Percentiles rank a stretch among this genome's conserved stretches.
phyloP scores from a whole-genome alignment of 495 filamentous ascomycete genomes.

The Aspergillus wentii region DNA sequence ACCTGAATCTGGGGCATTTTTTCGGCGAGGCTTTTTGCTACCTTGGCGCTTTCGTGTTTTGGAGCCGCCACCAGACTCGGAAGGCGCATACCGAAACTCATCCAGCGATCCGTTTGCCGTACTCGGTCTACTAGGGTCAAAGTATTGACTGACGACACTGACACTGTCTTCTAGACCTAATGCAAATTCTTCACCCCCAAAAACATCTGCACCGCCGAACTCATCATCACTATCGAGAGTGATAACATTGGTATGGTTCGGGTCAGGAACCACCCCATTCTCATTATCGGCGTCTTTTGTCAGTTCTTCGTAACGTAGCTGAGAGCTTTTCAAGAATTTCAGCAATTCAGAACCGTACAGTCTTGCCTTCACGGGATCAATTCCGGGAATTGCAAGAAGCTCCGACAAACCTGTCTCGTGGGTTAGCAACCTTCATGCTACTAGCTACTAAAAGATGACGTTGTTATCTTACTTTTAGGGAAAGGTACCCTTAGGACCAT shows the following conservation, averaged over 20 bases:
- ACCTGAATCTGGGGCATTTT: conserved; percentile 17
- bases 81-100: conserved; percentile 15
- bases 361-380: conserved; percentile 65
- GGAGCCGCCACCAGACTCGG: conserved; percentile 13
- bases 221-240: conserved; percentile 63
- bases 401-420: conserved; percentile 29
- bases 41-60: conserved; percentile 25
- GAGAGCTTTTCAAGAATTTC: conserved; percentile 53
- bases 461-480: conserved; percentile 48
- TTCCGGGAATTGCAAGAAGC: conserved; percentile 63
- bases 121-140: conserved; percentile 36
- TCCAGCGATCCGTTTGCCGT: conserved; percentile 18
- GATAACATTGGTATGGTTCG: conserved; percentile 62
- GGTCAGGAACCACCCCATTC: conserved; percentile 45
- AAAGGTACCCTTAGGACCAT: conserved; percentile 83
- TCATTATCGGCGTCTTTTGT: conserved; percentile 38
- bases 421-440: conserved; percentile 5
- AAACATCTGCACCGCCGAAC: conserved; percentile 44
- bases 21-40: conserved; percentile 26
- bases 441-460: conserved; percentile 4
- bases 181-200: conserved; percentile 31
- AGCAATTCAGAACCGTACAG: conserved; percentile 66
- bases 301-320: conserved; percentile 55
- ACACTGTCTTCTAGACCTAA: conserved; percentile 29
- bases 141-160: conserved; percentile 35